A percentile compares a stretch with the other conserved stretches of the same genome.
Evolutionary conservation across 352 stramenopile genomes (phyloP).

Genomic region (Lagenidium giganteum): DNA sequence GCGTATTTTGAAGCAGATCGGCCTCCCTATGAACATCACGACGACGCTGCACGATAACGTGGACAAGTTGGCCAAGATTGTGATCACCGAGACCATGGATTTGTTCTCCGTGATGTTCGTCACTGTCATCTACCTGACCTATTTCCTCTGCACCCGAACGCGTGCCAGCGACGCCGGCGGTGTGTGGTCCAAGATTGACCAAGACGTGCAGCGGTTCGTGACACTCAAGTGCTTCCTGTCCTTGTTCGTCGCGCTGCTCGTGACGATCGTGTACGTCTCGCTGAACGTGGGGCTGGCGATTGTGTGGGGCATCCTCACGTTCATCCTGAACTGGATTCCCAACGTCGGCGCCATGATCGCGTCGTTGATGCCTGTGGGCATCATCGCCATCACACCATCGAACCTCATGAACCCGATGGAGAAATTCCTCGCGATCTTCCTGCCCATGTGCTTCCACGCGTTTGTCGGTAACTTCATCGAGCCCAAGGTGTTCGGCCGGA

Average conservation of each 20-base stretch:
- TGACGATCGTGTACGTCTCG: slow-evolving; percentile 79
- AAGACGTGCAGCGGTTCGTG: slow-evolving; percentile 77
- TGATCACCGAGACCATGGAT: slow-evolving; percentile 77
- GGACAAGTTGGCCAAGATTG: slow-evolving; percentile 68
- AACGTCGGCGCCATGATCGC: slow-evolving; percentile 80
- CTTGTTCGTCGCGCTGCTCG: slow-evolving; percentile 68
- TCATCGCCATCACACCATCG: slow-evolving; percentile 69
- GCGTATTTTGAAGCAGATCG: slow-evolving; percentile 51
- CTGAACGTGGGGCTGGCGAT: slow-evolving; percentile 72
- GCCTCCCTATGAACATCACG: slow-evolving; percentile 71
- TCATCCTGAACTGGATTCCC: slow-evolving; percentile 79
- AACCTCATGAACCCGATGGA: slow-evolving; percentile 77
- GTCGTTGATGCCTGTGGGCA: slow-evolving; percentile 59
- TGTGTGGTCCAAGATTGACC: slow-evolving; percentile 78
- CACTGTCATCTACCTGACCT: slow-evolving; percentile 77
- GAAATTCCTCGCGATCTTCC: slow-evolving; percentile 68
- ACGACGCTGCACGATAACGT: slow-evolving; percentile 80
- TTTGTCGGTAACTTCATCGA: slow-evolving; percentile 81
- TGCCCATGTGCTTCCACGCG: slow-evolving; percentile 79
- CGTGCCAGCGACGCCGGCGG: slow-evolving; percentile 65
- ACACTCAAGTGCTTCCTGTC: slow-evolving; percentile 80
- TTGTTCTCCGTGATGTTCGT: slow-evolving; percentile 77
- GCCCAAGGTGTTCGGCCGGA: slow-evolving; percentile 65
- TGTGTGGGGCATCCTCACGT: slow-evolving; percentile 78
- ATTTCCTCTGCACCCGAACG: slow-evolving; percentile 75